These are phyloP conservation scores for Nematocida major DNA, from an alignment of 371 early-diverging fungal genomes.

Conservation along the genomic window DNA sequence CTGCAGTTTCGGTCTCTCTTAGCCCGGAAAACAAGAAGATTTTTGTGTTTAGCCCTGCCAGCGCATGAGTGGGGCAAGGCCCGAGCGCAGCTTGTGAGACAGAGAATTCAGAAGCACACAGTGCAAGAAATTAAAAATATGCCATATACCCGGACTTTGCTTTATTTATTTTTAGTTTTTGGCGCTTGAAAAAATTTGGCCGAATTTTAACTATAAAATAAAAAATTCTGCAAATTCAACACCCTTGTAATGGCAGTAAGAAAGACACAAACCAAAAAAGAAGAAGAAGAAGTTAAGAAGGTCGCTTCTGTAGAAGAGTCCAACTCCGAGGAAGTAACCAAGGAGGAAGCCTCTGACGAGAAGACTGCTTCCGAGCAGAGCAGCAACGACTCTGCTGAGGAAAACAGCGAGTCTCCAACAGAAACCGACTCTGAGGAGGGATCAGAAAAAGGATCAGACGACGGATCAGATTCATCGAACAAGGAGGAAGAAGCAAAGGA, in stretches of 20 bases:
- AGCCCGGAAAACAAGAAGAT: background rate
- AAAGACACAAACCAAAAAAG: constrained; percentile 36
- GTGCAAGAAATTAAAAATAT: background rate
- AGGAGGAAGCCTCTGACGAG: constrained; percentile 33
- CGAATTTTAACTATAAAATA: constrained; percentile 13
- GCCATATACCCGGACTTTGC: background rate
- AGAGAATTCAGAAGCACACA: background rate
- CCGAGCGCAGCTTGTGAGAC: background rate
- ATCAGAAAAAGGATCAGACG: constrained; percentile 10
- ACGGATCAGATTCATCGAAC: background rate
- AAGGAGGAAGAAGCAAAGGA: constrained; percentile 18
- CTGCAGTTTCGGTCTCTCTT: background rate
- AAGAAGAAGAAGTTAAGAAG: constrained; percentile 15
- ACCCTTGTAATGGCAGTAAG: constrained; percentile 44
- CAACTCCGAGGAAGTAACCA: background rate
- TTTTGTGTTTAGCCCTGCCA: background rate
- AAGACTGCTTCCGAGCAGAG: constrained; percentile 13
- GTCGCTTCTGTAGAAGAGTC: background rate
- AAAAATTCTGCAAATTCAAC: background rate
- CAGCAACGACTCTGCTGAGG: background rate
- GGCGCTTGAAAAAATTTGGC: background rate
- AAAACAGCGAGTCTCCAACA: constrained; percentile 7
- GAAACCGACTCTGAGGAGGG: constrained; percentile 30
- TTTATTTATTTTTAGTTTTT: background rate
- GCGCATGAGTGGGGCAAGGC: background rate